Conservation (phyloP, 257 asterid genomes). For the Salvia splendens region DNA sequence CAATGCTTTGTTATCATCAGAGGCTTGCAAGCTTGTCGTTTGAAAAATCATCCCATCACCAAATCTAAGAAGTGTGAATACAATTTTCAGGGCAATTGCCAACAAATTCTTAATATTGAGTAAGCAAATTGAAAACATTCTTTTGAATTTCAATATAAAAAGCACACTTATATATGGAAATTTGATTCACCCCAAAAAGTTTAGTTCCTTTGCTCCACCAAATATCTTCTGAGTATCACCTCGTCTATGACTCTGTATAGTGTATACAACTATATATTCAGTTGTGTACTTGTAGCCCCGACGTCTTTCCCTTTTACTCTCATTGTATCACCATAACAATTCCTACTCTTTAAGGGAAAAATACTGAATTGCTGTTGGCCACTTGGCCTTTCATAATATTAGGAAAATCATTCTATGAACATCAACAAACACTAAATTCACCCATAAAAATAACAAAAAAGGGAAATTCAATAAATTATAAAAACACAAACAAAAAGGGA, state of each 20-base stretch:
- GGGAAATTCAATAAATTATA: not conserved
- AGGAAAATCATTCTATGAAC: not conserved
- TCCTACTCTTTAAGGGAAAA: not conserved
- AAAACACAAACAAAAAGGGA: not conserved
- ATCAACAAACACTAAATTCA: not conserved
- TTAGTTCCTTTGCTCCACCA: not conserved
- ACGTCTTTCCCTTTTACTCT: not conserved
- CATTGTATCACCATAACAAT: not conserved
- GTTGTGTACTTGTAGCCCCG: not conserved
- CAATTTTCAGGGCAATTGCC: not conserved
- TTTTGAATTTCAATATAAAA: not conserved
- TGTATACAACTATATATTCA: no score
- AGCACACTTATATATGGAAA: not conserved
- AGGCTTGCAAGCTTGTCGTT: not conserved
- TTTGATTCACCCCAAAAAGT: not conserved
- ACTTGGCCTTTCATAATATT: not conserved
- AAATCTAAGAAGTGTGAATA: not conserved
- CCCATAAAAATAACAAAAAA: not conserved
- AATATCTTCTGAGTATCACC: not conserved
- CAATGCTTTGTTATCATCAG: conserved; percentile 7
- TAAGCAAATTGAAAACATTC: no score
- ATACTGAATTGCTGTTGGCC: not conserved
- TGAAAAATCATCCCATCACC: not conserved
- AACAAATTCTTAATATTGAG: not conserved
- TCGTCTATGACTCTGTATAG: not conserved